Conservation (phyloP, 305 asterid genomes). For the Rubia peregrina region DNA sequence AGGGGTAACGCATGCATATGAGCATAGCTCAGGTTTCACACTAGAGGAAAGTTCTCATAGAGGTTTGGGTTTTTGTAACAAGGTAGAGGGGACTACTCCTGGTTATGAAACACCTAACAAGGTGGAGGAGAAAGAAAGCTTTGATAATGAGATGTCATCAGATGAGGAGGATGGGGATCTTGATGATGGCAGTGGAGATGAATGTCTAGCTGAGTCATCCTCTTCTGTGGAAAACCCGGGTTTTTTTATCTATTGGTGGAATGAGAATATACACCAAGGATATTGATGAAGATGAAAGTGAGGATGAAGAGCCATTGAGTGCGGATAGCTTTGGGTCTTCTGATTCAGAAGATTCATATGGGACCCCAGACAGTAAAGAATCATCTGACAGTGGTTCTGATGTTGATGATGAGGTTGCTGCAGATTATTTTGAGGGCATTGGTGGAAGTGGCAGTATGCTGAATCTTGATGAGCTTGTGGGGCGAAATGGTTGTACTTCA, state of each 20-base stretch:
- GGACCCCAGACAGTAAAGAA: constrained; percentile 43
- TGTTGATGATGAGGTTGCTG: constrained; percentile 79
- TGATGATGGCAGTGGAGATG: constrained; percentile 29
- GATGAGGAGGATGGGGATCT: constrained; percentile 39
- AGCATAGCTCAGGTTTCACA: constrained; percentile 53
- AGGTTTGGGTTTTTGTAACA: constrained; percentile 68
- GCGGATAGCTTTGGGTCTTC: constrained; percentile 47
- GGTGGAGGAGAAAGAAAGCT: constrained; percentile 43
- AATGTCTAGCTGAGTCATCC: constrained; percentile 28
- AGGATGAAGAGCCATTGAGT: constrained; percentile 34
- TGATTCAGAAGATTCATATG: constrained; percentile 42
- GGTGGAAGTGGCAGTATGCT: constrained; percentile 44
- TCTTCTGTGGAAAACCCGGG: constrained; percentile 48
- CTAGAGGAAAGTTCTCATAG: constrained; percentile 57
- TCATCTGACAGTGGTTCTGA: constrained; percentile 61
- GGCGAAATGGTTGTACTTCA: constrained; percentile 31
- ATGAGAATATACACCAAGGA: constrained; percentile 68
- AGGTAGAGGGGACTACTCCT: constrained; percentile 33
- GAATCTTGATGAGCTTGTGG: constrained; percentile 52
- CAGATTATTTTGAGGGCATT: constrained; percentile 76
- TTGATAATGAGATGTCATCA: constrained; percentile 28
- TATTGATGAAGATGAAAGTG: constrained; percentile 43
- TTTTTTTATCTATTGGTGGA: constrained; percentile 68
- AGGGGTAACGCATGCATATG: constrained; percentile 41
- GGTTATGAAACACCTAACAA: constrained; percentile 38